A percentile compares a stretch with the other conserved stretches of the same genome.
Conservation (phyloP, 148 eudicot species). For the Chenopodium album region DNA sequence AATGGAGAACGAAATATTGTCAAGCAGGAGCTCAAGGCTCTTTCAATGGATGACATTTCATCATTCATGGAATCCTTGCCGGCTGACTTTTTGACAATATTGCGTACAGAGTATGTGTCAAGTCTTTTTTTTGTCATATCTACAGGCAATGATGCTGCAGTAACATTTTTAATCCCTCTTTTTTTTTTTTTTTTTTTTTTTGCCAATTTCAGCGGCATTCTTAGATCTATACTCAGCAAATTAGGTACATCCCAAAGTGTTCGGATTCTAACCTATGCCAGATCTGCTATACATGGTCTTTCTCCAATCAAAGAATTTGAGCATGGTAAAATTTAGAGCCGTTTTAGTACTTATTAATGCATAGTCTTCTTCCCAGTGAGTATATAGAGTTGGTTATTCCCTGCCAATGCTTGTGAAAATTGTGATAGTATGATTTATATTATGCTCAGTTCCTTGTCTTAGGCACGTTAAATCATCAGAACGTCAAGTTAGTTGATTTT, state of each 20-base stretch:
- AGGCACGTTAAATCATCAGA: background rate
- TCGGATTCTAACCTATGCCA: conserved; percentile 70
- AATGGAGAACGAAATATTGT: conserved; percentile 63
- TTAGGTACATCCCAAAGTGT: conserved; percentile 59
- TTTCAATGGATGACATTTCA: conserved; percentile 71
- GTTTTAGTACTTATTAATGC: background rate
- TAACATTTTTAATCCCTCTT: background rate
- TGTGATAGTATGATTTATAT: background rate
- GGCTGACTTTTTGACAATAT: conserved; percentile 58
- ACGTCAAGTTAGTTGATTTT: background rate
- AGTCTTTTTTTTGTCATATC: background rate
- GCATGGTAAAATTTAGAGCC: conserved; percentile 44
- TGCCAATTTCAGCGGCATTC: conserved; percentile 56
- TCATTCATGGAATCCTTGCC: conserved; percentile 91
- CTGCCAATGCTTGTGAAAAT: background rate
- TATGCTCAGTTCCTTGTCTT: background rate
- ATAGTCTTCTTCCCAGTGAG: background rate
- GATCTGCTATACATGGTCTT: conserved; percentile 64
- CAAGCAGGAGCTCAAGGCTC: conserved; percentile 60
- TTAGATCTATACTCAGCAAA: conserved; percentile 68
- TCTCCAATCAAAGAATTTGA: conserved; percentile 40
- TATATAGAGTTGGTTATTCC: background rate
- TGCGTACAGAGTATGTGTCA: conserved; percentile 73
- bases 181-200: background rate
- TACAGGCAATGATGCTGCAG: background rate